A percentile compares a stretch with the other conserved stretches of the same genome.
Conservation (phyloP, 768 basidiomycete genomes). For the Collybiopsis confluens region DNA sequence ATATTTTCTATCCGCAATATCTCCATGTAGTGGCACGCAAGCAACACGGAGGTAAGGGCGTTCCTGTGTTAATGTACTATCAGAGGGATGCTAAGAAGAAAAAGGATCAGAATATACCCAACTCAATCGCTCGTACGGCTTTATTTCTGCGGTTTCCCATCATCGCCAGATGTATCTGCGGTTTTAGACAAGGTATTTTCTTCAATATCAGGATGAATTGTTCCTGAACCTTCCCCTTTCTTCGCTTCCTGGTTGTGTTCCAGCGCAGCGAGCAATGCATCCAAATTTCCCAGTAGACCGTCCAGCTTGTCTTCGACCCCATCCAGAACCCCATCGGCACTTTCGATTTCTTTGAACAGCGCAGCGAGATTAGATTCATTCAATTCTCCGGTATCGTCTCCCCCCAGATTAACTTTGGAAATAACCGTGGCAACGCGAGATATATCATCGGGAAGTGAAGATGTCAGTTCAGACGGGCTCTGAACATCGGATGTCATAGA, state of each 20-base stretch:
- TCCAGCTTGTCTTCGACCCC: slow-evolving; percentile 7
- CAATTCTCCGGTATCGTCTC: neutral
- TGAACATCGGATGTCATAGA: neutral
- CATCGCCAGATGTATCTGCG: too few relatives aligned
- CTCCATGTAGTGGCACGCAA: too few relatives aligned
- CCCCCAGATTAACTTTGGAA: neutral
- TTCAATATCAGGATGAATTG: too few relatives aligned
- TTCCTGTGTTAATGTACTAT: too few relatives aligned
- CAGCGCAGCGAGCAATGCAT: slow-evolving; percentile 3
- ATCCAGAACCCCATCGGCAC: slow-evolving; percentile 1
- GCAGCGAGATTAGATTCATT: neutral
- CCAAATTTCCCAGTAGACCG: neutral
- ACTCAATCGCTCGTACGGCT: too few relatives aligned
- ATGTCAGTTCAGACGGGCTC: neutral
- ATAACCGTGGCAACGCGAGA: neutral
- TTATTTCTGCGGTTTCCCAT: too few relatives aligned
- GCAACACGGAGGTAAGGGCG: too few relatives aligned
- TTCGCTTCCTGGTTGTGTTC: neutral
- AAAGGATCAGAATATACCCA: too few relatives aligned
- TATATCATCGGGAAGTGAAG: neutral
- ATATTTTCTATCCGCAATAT: too few relatives aligned
- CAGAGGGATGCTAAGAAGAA: too few relatives aligned
- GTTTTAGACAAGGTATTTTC: too few relatives aligned
- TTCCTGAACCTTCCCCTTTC: too few relatives aligned
- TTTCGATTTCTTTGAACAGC: slow-evolving; percentile 5